Evolutionary conservation across 2,329 filamentous ascomycete species (phyloP), one percentile per base, ranked within the genome.

Genomic region (Colletotrichum filicis): DNA sequence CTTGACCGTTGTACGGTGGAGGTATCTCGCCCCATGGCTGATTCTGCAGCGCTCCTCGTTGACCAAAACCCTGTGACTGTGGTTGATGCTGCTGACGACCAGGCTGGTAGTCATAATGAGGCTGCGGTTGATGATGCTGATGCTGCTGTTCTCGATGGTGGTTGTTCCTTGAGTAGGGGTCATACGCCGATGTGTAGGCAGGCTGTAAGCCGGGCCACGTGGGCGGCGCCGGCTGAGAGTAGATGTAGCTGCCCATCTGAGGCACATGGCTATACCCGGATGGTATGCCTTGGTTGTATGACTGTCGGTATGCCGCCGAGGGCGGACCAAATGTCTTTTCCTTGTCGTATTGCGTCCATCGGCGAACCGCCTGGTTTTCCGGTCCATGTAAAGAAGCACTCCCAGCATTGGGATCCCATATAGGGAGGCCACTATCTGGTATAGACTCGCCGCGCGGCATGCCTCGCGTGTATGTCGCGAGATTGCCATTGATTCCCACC

Each of bases 401-500:
- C 7, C 79, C 77, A 4, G 79, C 80, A 55, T 79, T 78, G 0
- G 86, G 84, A 75, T 89, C 87, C 91, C 91, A 93, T 3, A 91
- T 81, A 0, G 90, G 89, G 16, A 92, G 83, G 1, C 90, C 91
- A 2, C 90, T 91, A 56, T 88, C 87, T 1, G 86, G 84, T 72
- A 90, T 85, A 35, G 91, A 87, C 74, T 93, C 90, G n/a, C 90
- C 92, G 24, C 82, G 83, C 1, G 93, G 91, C 32, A 84, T 86
- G 3, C 93, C 93, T 5, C 85, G 86, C 58, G 89, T 86, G 77
- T 92, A 93, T 3, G 89, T 86, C 19, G 91, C 90, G 66, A 96
- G 83, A 53, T 90, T 92, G 16, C 92, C 92, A 80, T 97, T 96
- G 84, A 95, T 95, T 26, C 94, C 94, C 28, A 92, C 90, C 12